Base-by-base conservation (phyloP, 2,329 filamentous ascomycete species). In the Pseudocercospora vitis region DNA sequence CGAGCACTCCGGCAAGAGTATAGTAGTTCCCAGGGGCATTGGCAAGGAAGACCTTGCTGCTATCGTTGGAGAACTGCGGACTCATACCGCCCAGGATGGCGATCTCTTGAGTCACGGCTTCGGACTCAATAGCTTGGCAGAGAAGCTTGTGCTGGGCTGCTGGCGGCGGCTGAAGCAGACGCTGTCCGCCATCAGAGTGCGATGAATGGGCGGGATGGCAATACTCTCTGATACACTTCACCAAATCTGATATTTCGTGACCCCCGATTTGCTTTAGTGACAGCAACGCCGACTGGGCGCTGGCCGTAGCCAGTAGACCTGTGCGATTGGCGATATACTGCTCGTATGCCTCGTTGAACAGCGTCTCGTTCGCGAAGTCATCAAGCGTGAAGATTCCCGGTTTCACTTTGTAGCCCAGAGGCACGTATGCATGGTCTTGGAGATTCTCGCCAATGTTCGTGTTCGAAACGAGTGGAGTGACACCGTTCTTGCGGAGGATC, bases 1-100 rank as follows among this genome's bases (percentile, higher is more conserved):
- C 67, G 18, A 79, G 69, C 54, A 78, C 76, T 8, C 79, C 76
- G 48, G 86, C 79, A 1, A 85, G 76, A 0, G 80, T 84, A 52
- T 82, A 70, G 67, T 80, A 80, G 74, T 56, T 56, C 6, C 62
- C 60, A 2, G 49, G 54, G 2, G 50, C 50, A 9, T 50, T 51
- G 4, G 57, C 54, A 23, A 51, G 16, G 52, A 65, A 62, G 32
- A 65, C 55, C 35, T 60, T 59, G 28, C 52, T 59, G 18, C 57
- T 62, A 52, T 64, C 61, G 52, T 64, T 64, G 31, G 57, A 55
- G 18, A 56, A 56, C n/a, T 55, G 50, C 1, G 61, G 58, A 47
- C 57, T 63, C 48, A 63, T 63, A 33, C 62, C 63, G 37, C 56
- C 54, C 8, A 59, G 58, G 14, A 59, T 55, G 45, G 60, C 55